Evolutionary conservation across 192 early-diverging fungal species (phyloP).

Genomic region (Obelidium mucronatum): DNA sequence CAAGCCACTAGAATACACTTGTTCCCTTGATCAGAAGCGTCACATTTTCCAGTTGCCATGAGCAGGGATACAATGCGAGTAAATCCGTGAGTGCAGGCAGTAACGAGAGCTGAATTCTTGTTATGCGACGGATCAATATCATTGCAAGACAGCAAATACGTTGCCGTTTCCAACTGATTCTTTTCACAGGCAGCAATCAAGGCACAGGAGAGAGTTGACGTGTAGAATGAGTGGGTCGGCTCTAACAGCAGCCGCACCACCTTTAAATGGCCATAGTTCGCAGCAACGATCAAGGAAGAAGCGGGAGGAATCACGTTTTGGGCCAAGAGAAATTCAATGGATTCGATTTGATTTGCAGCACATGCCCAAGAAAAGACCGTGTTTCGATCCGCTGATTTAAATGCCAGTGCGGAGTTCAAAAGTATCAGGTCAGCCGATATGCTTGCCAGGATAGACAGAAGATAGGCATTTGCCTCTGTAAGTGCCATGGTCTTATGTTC

Average conservation of each 20-base stretch:
- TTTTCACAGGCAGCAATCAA: slow-evolving; percentile 29
- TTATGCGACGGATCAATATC: slow-evolving; percentile 3
- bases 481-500: neutral
- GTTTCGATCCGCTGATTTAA: neutral
- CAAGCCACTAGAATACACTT: slow-evolving; percentile 19
- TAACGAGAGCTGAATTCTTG: slow-evolving; percentile 23
- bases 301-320: neutral
- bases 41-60: neutral
- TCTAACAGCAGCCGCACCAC: neutral
- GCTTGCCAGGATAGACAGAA: slow-evolving; percentile 9
- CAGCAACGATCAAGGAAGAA: slow-evolving; percentile 12
- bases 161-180: neutral
- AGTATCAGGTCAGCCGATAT: slow-evolving; percentile 4
- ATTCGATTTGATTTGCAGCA: neutral
- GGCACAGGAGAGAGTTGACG: slow-evolving; percentile 10
- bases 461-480: neutral
- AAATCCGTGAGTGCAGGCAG: neutral
- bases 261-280: neutral
- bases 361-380: slow-evolving; percentile 13
- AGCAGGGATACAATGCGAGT: neutral
- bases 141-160: neutral
- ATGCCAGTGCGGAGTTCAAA: neutral
- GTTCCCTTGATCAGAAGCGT: slow-evolving; percentile 21
- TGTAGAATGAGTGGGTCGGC: slow-evolving; percentile 1
- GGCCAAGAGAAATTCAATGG: neutral